These are phyloP conservation scores for Stemphylium vesicarium DNA, from an alignment of 2,329 filamentous ascomycete species.

Conservation along the genomic window DNA sequence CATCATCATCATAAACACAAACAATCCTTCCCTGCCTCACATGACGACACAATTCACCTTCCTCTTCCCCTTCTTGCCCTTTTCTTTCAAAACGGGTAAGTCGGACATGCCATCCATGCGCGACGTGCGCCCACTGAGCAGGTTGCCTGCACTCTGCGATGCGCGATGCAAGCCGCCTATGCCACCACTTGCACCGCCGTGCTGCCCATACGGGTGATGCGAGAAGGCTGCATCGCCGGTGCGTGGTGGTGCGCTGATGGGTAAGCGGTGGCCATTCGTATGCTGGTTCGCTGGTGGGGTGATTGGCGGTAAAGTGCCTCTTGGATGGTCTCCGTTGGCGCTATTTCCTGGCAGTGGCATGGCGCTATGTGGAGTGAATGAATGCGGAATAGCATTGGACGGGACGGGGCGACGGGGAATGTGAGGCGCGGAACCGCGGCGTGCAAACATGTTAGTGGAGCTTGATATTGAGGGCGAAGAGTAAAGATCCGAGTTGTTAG, in stretches of 20 bases:
- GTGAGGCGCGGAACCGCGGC: constrained; percentile 36
- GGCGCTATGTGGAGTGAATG: constrained; percentile 12
- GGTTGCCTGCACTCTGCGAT: background rate
- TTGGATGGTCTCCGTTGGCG: background rate
- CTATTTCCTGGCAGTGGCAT: constrained; percentile 7
- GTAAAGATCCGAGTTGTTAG: constrained; percentile 30
- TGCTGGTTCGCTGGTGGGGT: constrained; percentile 10
- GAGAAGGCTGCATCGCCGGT: constrained; percentile 2
- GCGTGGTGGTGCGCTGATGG: constrained; percentile 29
- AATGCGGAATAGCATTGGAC: background rate
- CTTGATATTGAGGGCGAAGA: constrained; percentile 28
- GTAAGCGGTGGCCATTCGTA: constrained; percentile 4
- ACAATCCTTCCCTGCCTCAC: constrained; percentile 5
- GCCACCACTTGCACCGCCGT: background rate
- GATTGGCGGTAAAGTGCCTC: constrained; percentile 22
- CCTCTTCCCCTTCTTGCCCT: constrained; percentile 17
- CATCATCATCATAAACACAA: background rate
- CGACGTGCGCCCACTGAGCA: background rate
- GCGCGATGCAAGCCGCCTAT: background rate
- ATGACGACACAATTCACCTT: constrained; percentile 27
- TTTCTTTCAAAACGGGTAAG: constrained; percentile 3
- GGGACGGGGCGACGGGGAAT: constrained; percentile 21
- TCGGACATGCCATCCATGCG: constrained; percentile 1
- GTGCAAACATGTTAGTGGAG: constrained; percentile 7
- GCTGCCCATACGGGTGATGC: background rate